Conservation (phyloP, 306 rosid species). For the Vachellia collinsii region DNA sequence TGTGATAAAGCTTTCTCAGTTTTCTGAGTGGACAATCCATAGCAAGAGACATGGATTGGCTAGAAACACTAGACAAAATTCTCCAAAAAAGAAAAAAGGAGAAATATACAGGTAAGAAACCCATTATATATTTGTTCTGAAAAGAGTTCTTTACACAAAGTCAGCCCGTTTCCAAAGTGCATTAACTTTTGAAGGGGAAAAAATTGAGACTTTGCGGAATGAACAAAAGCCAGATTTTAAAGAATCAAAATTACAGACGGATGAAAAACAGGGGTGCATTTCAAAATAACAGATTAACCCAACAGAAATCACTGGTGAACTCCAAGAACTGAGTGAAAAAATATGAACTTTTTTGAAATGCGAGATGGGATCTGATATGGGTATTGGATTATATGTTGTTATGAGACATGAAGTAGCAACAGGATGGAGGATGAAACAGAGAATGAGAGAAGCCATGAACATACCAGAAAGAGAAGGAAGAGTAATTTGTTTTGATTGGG, state of each 20-base stretch:
- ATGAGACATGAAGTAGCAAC: not conserved
- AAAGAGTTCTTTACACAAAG: slow-evolving; percentile 37
- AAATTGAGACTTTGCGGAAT: not conserved
- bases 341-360: not conserved
- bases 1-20: slow-evolving; percentile 37
- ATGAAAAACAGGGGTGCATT: slow-evolving; percentile 19
- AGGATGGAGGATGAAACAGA: not conserved
- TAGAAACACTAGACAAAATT: not conserved
- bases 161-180: slow-evolving; percentile 36
- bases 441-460: slow-evolving; percentile 32
- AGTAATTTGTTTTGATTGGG: not conserved
- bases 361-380: not conserved
- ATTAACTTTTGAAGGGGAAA: slow-evolving; percentile 28
- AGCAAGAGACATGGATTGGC: slow-evolving; percentile 29
- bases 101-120: not conserved
- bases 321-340: slow-evolving; percentile 14
- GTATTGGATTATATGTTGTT: not conserved
- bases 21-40: slow-evolving; percentile 59
- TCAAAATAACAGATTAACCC: slow-evolving; percentile 22
- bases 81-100: not conserved
- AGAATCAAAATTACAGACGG: not conserved
- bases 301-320: not conserved
- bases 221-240: not conserved
- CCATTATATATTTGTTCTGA: slow-evolving; percentile 17
- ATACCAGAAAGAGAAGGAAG: slow-evolving; percentile 43